A percentile compares a stretch with the other conserved stretches of the same genome.
Evolutionary conservation across 2,329 filamentous ascomycete species (phyloP).

Genomic region (Calonectria crousiana): DNA sequence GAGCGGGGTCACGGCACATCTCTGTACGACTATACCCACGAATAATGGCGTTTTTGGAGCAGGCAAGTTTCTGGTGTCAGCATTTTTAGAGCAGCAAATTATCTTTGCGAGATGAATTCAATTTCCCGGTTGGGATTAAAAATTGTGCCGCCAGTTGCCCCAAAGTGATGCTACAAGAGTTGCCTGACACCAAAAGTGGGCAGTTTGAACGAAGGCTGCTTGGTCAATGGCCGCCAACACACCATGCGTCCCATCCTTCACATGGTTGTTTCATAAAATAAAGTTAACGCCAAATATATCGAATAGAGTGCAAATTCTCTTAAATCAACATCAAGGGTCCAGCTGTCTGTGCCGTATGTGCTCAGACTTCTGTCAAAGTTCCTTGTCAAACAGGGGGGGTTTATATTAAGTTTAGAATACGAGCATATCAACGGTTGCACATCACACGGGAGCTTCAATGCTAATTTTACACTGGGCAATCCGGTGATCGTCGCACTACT

Average conservation of each 20-base stretch:
- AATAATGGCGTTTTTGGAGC: constrained; percentile 39
- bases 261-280: neutral
- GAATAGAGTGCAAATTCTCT: neutral
- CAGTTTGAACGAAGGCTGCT: neutral
- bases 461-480: neutral
- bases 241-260: too few species aligned
- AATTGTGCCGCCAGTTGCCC: neutral
- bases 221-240: neutral
- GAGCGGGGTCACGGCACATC: constrained; percentile 23
- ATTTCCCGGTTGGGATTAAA: neutral
- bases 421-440: constrained; percentile 2
- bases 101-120: constrained; percentile 12
- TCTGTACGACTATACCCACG: constrained; percentile 43
- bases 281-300: neutral
- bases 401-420: neutral
- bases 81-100: constrained; percentile 17
- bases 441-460: neutral
- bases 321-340: neutral
- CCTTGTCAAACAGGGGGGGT: neutral
- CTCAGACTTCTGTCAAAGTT: neutral
- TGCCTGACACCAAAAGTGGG: neutral
- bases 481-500: neutral
- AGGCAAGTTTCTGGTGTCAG: constrained; percentile 21
- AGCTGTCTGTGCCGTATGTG: neutral
- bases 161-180: neutral